phyloP scores from a whole-genome alignment of 208 protist genomes.

The Leishmania tarentolae region DNA sequence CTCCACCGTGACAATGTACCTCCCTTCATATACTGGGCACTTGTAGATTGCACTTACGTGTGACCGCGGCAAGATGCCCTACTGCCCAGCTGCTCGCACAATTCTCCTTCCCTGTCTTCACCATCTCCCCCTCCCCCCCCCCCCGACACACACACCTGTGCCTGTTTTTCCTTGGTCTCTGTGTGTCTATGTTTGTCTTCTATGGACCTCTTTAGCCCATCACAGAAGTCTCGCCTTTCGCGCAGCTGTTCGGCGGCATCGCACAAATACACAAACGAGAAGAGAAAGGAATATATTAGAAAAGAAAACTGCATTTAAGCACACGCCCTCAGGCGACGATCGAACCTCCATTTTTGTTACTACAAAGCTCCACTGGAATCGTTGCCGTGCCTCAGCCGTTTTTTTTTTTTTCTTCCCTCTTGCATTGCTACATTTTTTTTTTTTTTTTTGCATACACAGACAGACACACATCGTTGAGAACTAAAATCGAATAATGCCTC shows the following conservation, averaged over 20 bases:
- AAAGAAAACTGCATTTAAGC: no score
- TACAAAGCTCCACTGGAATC: background rate
- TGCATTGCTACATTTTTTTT: background rate
- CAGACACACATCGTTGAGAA: background rate
- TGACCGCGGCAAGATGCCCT: background rate
- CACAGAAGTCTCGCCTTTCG: background rate
- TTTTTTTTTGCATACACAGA: background rate
- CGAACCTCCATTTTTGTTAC: no score
- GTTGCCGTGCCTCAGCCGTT: background rate
- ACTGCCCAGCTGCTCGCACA: background rate
- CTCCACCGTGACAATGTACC: background rate
- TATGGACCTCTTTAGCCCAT: background rate
- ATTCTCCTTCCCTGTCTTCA: no score
- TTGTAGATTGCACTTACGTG: background rate
- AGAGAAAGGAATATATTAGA: background rate
- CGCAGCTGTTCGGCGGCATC: background rate
- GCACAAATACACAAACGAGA: background rate
- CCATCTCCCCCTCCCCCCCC: background rate
- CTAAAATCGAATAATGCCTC: conserved; percentile 44
- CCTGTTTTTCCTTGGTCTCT: background rate
- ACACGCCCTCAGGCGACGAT: background rate
- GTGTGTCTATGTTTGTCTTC: background rate
- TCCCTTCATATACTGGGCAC: background rate
- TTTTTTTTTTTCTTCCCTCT: no score
- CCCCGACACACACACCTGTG: background rate